Base-by-base conservation (phyloP, 1,284 basidiomycete species). In the Rugosomyces carneus region DNA sequence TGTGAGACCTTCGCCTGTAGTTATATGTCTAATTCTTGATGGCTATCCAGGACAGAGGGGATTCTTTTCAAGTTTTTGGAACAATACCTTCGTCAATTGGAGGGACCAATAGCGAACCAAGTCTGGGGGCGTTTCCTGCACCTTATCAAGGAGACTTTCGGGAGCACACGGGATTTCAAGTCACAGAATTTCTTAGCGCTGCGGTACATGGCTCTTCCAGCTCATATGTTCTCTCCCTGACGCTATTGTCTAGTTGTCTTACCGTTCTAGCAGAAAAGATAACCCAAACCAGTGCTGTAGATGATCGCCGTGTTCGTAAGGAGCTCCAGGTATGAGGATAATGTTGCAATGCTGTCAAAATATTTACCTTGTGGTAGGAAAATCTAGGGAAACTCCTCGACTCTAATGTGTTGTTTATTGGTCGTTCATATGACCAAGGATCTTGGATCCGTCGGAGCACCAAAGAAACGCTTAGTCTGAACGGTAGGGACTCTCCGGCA, bases 71-170 rank as follows among this genome's bases (percentile, higher is more conserved):
- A 73, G 31, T 98, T 98, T 65, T 71, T 98, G 27, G 93, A 97
- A 56, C 80, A 83, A 47, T 98, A 98, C 60, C 64, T 96, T n/a
- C 67, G 68, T 16, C 78, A 84, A 5, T 67, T 99, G 39, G 94
- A 98, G 62, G 89, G 90, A 1, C 88, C 92, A 0, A 72, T 94
- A 16, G 92, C 91, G 1, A 73, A 92, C 3, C 95, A 98, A 66
- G 89, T 97, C 5, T 98, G 95, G 94, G 69, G 70, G 43, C 77
- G 88, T 15, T 84, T 87, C 58, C 72, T 91, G 51, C 76, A 84
- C 27, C 72, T 98, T 26, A 80, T 84, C 7, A 93, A 89, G 59
- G 94, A 97, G 23, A 66, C 94, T 15, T 65, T 81, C 9, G 72
- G 73, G 42, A 75, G 72, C 54, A 65, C 80, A 40, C 71, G 79